These are phyloP conservation scores for Cercospora zeina DNA, from an alignment of 2,329 filamentous ascomycete species.

Conservation along the genomic window DNA sequence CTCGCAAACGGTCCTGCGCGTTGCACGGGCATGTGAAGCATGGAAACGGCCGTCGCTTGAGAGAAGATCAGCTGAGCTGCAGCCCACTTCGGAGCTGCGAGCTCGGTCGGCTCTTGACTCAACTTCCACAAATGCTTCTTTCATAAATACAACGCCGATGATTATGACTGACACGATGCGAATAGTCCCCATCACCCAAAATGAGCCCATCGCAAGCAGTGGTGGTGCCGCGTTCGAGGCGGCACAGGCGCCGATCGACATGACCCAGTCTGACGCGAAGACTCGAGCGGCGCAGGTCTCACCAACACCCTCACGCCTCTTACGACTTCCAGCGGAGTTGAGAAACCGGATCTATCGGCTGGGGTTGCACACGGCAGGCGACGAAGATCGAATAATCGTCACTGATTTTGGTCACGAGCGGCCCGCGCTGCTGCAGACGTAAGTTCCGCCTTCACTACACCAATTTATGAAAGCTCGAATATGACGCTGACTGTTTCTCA, in stretches of 20 bases:
- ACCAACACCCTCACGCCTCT: constrained; percentile 1
- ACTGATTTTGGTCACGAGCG: neutral
- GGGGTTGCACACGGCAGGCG: neutral
- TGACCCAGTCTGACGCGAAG: neutral
- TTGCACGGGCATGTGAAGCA: neutral
- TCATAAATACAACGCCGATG: neutral
- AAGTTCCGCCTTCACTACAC: neutral
- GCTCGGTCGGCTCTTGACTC: constrained; percentile 2
- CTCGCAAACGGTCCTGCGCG: neutral
- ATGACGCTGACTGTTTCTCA: neutral
- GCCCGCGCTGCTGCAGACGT: constrained; percentile 6
- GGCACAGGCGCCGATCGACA: neutral
- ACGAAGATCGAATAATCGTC: constrained; percentile 4
- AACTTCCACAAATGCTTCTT: neutral
- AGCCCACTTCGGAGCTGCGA: neutral
- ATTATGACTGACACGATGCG: neutral
- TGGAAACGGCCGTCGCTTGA: neutral
- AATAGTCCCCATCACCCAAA: neutral
- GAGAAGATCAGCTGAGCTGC: constrained; percentile 3
- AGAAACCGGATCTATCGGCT: constrained; percentile 26
- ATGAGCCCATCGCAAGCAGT: neutral
- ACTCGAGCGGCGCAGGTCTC: neutral
- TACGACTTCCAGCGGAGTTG: constrained; percentile 25
- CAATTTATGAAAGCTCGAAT: neutral
- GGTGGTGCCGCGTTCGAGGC: neutral